Conservation (phyloP, 306 rosid genomes). For the Neltuma alba region DNA sequence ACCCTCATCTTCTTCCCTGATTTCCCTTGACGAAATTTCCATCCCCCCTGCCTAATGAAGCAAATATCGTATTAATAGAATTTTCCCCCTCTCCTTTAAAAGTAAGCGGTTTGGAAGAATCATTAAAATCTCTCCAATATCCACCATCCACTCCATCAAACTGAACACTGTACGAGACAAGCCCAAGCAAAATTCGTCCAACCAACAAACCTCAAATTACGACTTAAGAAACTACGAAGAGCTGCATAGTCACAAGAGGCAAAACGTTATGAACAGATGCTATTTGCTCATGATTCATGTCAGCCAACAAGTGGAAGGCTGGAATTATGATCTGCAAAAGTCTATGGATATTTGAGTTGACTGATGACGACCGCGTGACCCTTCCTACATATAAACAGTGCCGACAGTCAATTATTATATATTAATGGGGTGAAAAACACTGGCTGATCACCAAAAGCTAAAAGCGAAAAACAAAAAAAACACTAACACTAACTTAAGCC, state of each 20-base stretch:
- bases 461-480: background rate
- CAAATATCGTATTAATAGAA: no score
- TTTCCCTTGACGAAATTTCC: no score
- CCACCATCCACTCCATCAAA: background rate
- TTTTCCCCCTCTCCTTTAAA: no score
- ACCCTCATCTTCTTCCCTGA: no score
- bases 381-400: background rate
- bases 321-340: slow-evolving; percentile 7
- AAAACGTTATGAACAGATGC: background rate
- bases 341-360: slow-evolving; percentile 5
- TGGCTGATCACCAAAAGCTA: background rate
- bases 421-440: background rate
- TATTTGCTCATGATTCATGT: background rate
- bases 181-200: background rate
- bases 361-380: background rate
- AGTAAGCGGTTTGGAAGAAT: no score
- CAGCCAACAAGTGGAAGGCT: slow-evolving; percentile 5
- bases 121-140: background rate
- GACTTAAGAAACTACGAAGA: background rate
- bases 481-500: slow-evolving; percentile 20
- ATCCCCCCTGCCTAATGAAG: no score
- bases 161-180: background rate
- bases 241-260: background rate
- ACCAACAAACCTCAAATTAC: background rate
- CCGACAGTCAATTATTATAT: background rate